Evolutionary conservation across 1,284 basidiomycete genomes (phyloP).

Genomic region (Fomes fomentarius): DNA sequence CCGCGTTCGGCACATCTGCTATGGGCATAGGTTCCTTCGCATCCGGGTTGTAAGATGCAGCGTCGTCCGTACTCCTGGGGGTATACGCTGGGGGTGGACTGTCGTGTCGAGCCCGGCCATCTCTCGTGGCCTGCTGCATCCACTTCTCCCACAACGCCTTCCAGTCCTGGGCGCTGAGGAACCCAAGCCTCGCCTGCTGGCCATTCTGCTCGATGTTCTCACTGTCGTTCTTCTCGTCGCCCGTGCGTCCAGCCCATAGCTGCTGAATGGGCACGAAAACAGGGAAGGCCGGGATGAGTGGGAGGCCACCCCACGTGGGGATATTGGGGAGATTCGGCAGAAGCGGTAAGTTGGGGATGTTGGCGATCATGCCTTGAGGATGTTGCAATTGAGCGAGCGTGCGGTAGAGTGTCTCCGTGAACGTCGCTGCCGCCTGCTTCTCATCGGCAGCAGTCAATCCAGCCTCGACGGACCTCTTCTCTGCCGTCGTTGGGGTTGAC

Average conservation of each 20-base stretch:
- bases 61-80: constrained; percentile 44
- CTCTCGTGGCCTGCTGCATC: constrained; percentile 52
- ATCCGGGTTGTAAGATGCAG: constrained; percentile 5
- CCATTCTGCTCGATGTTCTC: constrained; percentile 16
- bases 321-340: constrained; percentile 46
- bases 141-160: constrained; percentile 75
- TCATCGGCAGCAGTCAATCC: constrained; percentile 43
- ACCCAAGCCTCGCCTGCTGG: constrained; percentile 42
- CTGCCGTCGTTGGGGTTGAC: constrained; percentile 1
- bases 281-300: constrained; percentile 78
- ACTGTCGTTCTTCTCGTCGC: constrained; percentile 37
- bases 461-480: constrained; percentile 31
- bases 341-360: constrained; percentile 60
- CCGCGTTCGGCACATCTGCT: constrained; percentile 18
- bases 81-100: constrained; percentile 72
- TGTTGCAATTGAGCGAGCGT: constrained; percentile 72
- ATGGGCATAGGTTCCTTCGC: constrained; percentile 17
- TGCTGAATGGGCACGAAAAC: constrained; percentile 71
- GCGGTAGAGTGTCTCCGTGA: constrained; percentile 74
- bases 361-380: constrained; percentile 55
- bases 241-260: constrained; percentile 52
- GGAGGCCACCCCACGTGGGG: constrained; percentile 67
- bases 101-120: constrained; percentile 46
- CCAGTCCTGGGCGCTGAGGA: constrained; percentile 59
- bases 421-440: constrained; percentile 65